phyloP scores from a whole-genome alignment of 257 asterid species.

The Solanum peruvianum region DNA sequence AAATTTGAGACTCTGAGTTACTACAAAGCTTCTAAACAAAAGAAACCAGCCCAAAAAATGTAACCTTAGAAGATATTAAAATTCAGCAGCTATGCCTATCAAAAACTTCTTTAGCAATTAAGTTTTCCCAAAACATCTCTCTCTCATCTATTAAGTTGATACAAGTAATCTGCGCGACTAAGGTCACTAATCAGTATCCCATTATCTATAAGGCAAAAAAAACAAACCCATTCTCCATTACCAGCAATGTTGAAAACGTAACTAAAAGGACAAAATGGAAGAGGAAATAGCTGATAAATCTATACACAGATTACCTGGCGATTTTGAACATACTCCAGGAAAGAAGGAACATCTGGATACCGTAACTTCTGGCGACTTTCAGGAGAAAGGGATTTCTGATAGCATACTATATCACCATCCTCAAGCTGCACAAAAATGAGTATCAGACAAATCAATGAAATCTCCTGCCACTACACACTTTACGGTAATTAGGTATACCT shows the following conservation, averaged over 20 bases:
- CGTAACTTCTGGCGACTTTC: conserved; percentile 53
- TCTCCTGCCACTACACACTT: not conserved
- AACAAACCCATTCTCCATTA: not conserved
- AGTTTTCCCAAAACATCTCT: not conserved
- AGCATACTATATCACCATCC: conserved; percentile 97
- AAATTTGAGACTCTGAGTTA: not conserved
- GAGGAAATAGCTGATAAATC: not conserved
- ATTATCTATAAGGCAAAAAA: not conserved
- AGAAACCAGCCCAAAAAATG: not conserved
- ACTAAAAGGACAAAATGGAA: not conserved
- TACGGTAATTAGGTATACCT: conserved; percentile 29
- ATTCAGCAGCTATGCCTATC: not conserved
- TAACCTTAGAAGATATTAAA: not conserved
- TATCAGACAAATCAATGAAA: not conserved
- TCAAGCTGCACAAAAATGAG: conserved; percentile 41
- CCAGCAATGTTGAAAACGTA: not conserved
- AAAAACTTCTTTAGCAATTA: not conserved
- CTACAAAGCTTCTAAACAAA: not conserved
- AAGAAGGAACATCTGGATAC: conserved; percentile 75
- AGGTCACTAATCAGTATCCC: not conserved
- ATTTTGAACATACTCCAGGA: conserved; percentile 81
- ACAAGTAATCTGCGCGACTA: not conserved
- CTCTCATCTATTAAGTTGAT: not conserved
- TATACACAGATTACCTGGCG: conserved; percentile 55
- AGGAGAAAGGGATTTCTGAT: conserved; percentile 52